Conservation (phyloP, 2,329 filamentous ascomycete species). For the Beauveria varroae region DNA sequence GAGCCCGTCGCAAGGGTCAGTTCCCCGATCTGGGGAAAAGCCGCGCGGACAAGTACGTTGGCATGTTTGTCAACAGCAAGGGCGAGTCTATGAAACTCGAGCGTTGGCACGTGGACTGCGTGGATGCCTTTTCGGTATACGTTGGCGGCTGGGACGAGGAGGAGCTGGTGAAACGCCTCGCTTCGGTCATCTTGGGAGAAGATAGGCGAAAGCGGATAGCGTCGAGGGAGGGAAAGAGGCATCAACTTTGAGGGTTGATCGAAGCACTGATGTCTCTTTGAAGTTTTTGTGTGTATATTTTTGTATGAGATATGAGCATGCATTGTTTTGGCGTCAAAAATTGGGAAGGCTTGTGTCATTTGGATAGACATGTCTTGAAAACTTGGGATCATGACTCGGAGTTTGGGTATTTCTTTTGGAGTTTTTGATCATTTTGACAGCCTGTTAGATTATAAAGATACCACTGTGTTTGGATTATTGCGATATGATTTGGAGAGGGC, state of each 20-base stretch:
- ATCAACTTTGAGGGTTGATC: slow-evolving; percentile 12
- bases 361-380: background rate
- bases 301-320: slow-evolving; percentile 2
- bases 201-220: slow-evolving; percentile 22
- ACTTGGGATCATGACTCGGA: background rate
- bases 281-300: background rate
- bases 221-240: slow-evolving; percentile 13
- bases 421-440: background rate
- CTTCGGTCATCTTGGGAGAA: slow-evolving; percentile 45
- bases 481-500: background rate
- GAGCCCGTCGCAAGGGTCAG: slow-evolving; percentile 34
- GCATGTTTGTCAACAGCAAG: slow-evolving; percentile 40
- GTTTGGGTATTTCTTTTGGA: background rate
- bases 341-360: background rate
- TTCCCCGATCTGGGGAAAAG: slow-evolving; percentile 24
- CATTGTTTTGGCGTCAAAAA: slow-evolving; percentile 3
- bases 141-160: slow-evolving; percentile 44
- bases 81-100: slow-evolving; percentile 41
- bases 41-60: slow-evolving; percentile 32
- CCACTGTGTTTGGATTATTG: background rate
- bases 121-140: slow-evolving; percentile 43
- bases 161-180: slow-evolving; percentile 43
- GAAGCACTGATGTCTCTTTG: background rate
- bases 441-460: slow-evolving; percentile 1
- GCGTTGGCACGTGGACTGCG: slow-evolving; percentile 50